These are phyloP conservation scores for barrel medic (Medicago truncatula) DNA, from an alignment of 306 rosid genomes.

Conservation along the genomic window MtrunA17r5.0-ANR NC_053044.1:2117501-2118000, in stretches of 20 bases:
- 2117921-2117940: not conserved
- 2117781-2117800: slow-evolving; percentile 5
- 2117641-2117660: not conserved
- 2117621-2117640: slow-evolving; percentile 1
- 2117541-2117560: not conserved
- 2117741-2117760: slow-evolving; percentile 1
- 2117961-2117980: slow-evolving; percentile 10
- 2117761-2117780: slow-evolving; percentile 11
- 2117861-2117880: slow-evolving; percentile 15
- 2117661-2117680: slow-evolving; percentile 21
- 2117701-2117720: slow-evolving; percentile 8
- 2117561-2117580: not conserved
- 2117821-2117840: slow-evolving; percentile 22
- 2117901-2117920: slow-evolving; percentile 5
- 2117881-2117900: slow-evolving; percentile 10
- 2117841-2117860: slow-evolving; percentile 31
- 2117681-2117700: not conserved
- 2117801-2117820: not conserved
- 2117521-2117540: too few species aligned
- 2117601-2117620: not conserved
- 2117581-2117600: not conserved
- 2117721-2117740: not conserved
- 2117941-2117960: not conserved
- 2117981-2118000: slow-evolving; percentile 4
- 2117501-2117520: too few species aligned